phyloP scores from a whole-genome alignment of 116 monocot species.

The Dioscorea cayenensis region DNA sequence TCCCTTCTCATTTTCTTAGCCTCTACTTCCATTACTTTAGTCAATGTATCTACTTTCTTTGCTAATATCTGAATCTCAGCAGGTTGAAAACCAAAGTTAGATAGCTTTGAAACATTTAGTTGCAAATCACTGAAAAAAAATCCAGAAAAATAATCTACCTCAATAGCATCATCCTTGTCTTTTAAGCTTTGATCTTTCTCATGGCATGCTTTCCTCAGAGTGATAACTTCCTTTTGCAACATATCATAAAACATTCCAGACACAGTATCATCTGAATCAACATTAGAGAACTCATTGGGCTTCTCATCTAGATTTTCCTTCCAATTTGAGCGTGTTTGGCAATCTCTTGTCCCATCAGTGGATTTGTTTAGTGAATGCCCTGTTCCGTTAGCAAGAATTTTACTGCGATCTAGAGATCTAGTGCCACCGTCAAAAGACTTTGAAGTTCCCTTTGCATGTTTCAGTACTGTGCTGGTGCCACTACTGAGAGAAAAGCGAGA shows the following conservation, averaged over 20 bases:
- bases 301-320: constrained; percentile 48
- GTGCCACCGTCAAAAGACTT: constrained; percentile 96
- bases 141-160: constrained; percentile 30
- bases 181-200: constrained; percentile 92
- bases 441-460: constrained; percentile 89
- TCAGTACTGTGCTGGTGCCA: constrained; percentile 59
- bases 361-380: constrained; percentile 44
- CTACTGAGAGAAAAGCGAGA: constrained; percentile 64
- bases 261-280: constrained; percentile 52
- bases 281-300: constrained; percentile 23
- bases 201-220: constrained; percentile 66
- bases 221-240: constrained; percentile 83
- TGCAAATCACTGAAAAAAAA: not conserved
- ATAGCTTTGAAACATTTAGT: not conserved
- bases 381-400: constrained; percentile 49
- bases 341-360: constrained; percentile 21
- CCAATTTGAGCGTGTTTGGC: constrained; percentile 18
- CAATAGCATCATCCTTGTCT: constrained; percentile 94
- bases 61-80: constrained; percentile 56
- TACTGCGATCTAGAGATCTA: constrained; percentile 64
- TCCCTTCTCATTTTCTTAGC: constrained; percentile 96
- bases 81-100: constrained; percentile 5
- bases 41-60: constrained; percentile 91
- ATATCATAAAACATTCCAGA: constrained; percentile 84
- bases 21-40: constrained; percentile 94